These are phyloP conservation scores for Mortierella sp. DNA, from an alignment of 371 early-diverging fungal genomes.

Conservation along the genomic window DNA sequence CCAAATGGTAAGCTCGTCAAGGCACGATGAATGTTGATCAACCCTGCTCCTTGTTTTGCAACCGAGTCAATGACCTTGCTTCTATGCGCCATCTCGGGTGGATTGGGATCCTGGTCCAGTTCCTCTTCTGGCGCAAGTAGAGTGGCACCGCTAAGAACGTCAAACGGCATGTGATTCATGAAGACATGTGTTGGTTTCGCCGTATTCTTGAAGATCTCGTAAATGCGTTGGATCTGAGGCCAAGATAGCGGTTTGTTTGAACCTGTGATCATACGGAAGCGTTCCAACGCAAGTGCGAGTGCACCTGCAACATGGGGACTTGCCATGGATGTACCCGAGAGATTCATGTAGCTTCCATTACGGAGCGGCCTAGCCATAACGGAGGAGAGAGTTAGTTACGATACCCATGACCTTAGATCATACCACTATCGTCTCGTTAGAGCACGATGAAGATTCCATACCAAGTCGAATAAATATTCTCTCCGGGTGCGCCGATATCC, in stretches of 20 bases:
- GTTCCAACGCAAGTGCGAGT: conserved; percentile 58
- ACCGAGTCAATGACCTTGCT: conserved; percentile 14
- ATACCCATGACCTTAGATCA: no score
- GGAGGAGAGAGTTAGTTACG: neutral
- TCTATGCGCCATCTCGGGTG: neutral
- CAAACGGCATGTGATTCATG: conserved; percentile 8
- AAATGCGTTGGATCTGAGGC: conserved; percentile 20
- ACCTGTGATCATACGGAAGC: conserved; percentile 6
- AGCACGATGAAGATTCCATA: neutral
- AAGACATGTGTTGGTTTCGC: conserved; percentile 26
- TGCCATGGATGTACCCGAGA: conserved; percentile 66
- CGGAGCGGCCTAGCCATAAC: conserved; percentile 10
- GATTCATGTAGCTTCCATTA: conserved; percentile 30
- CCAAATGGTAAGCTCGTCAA: conserved; percentile 18
- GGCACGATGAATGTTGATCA: conserved; percentile 29
- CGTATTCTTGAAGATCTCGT: conserved; percentile 21
- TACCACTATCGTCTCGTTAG: neutral
- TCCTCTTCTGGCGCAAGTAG: neutral
- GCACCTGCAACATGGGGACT: conserved; percentile 69
- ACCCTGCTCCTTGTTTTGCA: conserved; percentile 39
- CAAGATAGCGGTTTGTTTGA: neutral
- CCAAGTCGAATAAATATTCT: conserved; percentile 50
- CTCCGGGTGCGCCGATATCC: conserved; percentile 47
- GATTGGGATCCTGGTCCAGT: no score
- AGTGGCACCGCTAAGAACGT: neutral